phyloP scores from a whole-genome alignment of 2,329 filamentous ascomycete genomes.

The Aspergillus viridinutans region DNA sequence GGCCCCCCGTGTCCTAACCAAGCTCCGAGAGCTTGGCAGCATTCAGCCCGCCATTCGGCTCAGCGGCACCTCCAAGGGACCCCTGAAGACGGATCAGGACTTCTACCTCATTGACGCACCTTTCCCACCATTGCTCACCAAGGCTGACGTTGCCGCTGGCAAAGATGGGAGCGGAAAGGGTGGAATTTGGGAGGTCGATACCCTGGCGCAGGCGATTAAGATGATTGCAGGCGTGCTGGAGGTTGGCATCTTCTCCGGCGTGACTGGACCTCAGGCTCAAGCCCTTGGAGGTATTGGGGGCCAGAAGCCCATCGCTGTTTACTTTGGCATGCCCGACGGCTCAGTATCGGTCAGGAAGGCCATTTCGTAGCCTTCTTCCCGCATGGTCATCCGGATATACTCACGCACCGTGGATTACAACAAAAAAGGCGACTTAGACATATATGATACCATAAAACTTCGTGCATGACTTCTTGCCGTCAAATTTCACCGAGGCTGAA shows the following conservation, averaged over 20 bases:
- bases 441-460: slow-evolving; percentile 15
- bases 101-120: slow-evolving; percentile 92
- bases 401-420: neutral
- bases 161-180: slow-evolving; percentile 54
- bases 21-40: slow-evolving; percentile 70
- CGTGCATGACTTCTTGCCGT: neutral
- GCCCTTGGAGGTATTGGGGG: slow-evolving; percentile 61
- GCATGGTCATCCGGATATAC: neutral
- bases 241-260: slow-evolving; percentile 82
- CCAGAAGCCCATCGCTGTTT: slow-evolving; percentile 88
- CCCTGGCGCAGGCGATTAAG: slow-evolving; percentile 70
- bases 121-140: slow-evolving; percentile 69
- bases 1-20: slow-evolving; percentile 69
- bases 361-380: slow-evolving; percentile 7
- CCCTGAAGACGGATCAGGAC: slow-evolving; percentile 78
- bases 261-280: slow-evolving; percentile 68
- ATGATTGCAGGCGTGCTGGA: slow-evolving; percentile 82
- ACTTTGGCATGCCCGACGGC: slow-evolving; percentile 87
- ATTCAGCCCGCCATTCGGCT: slow-evolving; percentile 66
- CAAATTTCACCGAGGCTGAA: neutral
- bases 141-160: slow-evolving; percentile 49
- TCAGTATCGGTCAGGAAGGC: slow-evolving; percentile 55
- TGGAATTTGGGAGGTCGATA: slow-evolving; percentile 75
- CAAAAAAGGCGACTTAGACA: neutral
- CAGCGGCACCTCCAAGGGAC: slow-evolving; percentile 71